Conservation (phyloP, 345 rosid species). For the Rhizophora mangle region DNA sequence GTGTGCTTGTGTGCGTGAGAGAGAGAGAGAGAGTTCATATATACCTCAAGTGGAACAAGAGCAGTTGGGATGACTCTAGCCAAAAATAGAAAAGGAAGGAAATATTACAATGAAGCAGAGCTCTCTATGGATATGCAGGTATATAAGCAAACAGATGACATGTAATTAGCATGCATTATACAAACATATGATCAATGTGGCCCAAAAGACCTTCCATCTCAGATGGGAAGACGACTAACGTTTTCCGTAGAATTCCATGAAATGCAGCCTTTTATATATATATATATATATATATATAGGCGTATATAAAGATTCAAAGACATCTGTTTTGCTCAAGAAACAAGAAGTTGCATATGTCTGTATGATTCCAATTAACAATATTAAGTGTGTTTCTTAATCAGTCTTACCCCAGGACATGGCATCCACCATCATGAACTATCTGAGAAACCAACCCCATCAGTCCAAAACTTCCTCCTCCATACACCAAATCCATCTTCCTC, state of each 20-base stretch:
- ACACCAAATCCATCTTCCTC: constrained; percentile 35
- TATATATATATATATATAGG: no score
- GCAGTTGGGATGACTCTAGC: constrained; percentile 37
- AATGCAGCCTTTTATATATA: no score
- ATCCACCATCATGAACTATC: constrained; percentile 34
- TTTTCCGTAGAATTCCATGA: no score
- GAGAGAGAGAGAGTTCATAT: not conserved
- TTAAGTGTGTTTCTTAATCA: no score
- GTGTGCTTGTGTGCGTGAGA: not conserved
- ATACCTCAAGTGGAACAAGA: constrained; percentile 36
- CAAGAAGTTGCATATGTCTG: no score
- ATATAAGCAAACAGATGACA: not conserved
- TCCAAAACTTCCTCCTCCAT: constrained; percentile 46
- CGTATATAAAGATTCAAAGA: no score
- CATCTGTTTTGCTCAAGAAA: no score
- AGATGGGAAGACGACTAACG: no score
- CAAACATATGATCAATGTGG: not conserved
- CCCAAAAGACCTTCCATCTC: no score
- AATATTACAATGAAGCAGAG: not conserved
- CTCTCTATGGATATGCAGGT: not conserved
- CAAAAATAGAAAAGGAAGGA: not conserved
- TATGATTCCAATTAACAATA: no score
- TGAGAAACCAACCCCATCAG: constrained; percentile 42
- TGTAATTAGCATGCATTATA: not conserved
- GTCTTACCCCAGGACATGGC: constrained; percentile 39